Evolutionary conservation across 2,329 filamentous ascomycete genomes (phyloP).

Genomic region (Talaromyces verruculosus): DNA sequence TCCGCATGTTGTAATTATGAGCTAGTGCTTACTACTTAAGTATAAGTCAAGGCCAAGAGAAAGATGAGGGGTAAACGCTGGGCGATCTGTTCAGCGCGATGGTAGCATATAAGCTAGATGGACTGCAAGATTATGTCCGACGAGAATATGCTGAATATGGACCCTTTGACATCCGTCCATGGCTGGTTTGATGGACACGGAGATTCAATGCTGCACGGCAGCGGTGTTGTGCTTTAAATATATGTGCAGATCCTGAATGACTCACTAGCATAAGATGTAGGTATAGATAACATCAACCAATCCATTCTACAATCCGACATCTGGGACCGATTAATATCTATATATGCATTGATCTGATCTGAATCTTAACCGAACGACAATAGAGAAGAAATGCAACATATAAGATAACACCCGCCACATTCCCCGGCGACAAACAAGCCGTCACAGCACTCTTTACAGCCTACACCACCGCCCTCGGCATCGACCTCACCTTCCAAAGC

Average conservation of each 20-base stretch:
- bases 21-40: background rate
- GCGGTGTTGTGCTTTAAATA: background rate
- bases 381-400: conserved; percentile 1
- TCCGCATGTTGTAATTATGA: background rate
- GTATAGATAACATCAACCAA: background rate
- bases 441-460: conserved; percentile 46
- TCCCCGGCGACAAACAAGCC: conserved; percentile 43
- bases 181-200: too few species aligned
- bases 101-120: background rate
- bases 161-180: background rate
- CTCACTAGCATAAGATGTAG: background rate
- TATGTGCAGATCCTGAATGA: background rate
- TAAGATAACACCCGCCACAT: conserved; percentile 40
- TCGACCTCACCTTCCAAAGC: conserved; percentile 59
- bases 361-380: too few species aligned
- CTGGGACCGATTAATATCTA: background rate
- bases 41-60: background rate
- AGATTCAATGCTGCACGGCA: too few species aligned
- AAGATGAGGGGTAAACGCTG: background rate
- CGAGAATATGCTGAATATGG: background rate
- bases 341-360: too few species aligned
- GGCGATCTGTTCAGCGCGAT: background rate
- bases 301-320: background rate
- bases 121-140: background rate
- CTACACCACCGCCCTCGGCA: conserved; percentile 48